Conservation (phyloP, 352 stramenopile genomes). For the Globisporangium okanoganense region DNA sequence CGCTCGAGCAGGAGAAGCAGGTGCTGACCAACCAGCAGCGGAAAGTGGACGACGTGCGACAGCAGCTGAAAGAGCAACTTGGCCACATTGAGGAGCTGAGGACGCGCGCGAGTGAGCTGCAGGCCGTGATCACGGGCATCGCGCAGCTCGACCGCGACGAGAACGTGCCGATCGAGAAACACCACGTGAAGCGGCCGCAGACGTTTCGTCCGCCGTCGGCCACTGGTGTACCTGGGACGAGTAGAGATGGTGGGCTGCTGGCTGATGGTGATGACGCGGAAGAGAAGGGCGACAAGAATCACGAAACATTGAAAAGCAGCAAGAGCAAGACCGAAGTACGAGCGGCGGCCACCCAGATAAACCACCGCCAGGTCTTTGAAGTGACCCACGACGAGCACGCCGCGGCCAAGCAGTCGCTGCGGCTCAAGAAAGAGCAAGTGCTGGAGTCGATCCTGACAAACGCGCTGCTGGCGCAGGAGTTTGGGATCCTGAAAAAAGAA, state of each 20-base stretch:
- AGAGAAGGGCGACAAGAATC: constrained; percentile 9
- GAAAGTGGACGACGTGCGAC: constrained; percentile 14
- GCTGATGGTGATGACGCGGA: constrained; percentile 7
- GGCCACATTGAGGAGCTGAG: constrained; percentile 13
- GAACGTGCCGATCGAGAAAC: constrained; percentile 48
- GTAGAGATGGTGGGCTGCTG: not conserved
- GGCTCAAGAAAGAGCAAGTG: constrained; percentile 45
- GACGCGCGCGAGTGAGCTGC: constrained; percentile 26
- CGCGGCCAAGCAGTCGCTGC: constrained; percentile 15
- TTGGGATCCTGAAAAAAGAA: constrained; percentile 66
- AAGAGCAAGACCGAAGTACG: constrained; percentile 6
- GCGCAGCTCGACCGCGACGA: constrained; percentile 60
- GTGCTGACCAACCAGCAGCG: constrained; percentile 21
- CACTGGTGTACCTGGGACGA: not conserved
- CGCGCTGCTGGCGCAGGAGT: constrained; percentile 38
- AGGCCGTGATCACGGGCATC: constrained; percentile 57
- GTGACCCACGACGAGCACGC: constrained; percentile 21
- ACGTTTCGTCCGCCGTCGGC: constrained; percentile 29
- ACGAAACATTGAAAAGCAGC: constrained; percentile 1
- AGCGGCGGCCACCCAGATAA: constrained; percentile 7
- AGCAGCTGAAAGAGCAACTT: constrained; percentile 12
- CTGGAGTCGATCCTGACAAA: constrained; percentile 42
- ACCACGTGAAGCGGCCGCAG: constrained; percentile 48
- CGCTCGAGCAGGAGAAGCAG: constrained; percentile 22
- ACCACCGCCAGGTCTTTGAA: constrained; percentile 43